A percentile compares a stretch with the other conserved stretches of the same genome.
phyloP scores from a whole-genome alignment of 1,284 basidiomycete genomes.

The Trametes polyzona region DNA sequence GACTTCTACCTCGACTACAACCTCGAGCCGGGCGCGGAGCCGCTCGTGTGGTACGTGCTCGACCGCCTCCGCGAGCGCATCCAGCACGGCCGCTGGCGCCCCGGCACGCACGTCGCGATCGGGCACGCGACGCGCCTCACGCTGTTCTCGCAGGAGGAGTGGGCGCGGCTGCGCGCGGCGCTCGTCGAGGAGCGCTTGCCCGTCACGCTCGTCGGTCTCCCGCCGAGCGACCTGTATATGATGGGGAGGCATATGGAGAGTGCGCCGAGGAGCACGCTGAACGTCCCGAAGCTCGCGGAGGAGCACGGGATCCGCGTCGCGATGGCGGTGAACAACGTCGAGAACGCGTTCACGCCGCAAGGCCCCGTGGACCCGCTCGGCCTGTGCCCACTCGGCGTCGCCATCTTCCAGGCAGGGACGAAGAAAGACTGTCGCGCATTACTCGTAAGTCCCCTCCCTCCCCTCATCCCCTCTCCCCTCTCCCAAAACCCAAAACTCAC shows the following conservation, averaged over 20 bases:
- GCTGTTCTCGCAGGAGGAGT: constrained; percentile 50
- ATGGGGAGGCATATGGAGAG: constrained; percentile 46
- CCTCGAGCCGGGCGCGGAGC: constrained; percentile 51
- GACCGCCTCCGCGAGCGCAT: constrained; percentile 37
- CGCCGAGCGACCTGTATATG: constrained; percentile 70
- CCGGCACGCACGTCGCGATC: constrained; percentile 47
- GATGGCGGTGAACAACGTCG: constrained; percentile 65
- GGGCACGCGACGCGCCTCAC: constrained; percentile 65
- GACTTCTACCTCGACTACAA: constrained; percentile 75
- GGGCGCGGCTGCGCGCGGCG: constrained; percentile 42
- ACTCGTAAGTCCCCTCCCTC: constrained; percentile 44
- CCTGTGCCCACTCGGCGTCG: constrained; percentile 60
- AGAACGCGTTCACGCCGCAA: constrained; percentile 71
- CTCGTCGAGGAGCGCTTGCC: constrained; percentile 42
- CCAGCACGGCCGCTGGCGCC: constrained; percentile 26
- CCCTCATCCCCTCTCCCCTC: background rate
- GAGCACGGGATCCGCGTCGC: constrained; percentile 53
- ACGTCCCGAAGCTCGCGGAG: constrained; percentile 49
- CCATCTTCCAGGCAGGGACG: constrained; percentile 60
- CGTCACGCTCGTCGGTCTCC: constrained; percentile 58
- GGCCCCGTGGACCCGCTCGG: constrained; percentile 63
- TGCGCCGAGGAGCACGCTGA: constrained; percentile 53
- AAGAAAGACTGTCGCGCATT: constrained; percentile 48
- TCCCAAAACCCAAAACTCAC: background rate
- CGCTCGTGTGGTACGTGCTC: constrained; percentile 60